Evolutionary conservation across 352 stramenopile species (phyloP), one percentile per base, ranked within the genome.

Genomic region (Globisporangium nunn): DNA sequence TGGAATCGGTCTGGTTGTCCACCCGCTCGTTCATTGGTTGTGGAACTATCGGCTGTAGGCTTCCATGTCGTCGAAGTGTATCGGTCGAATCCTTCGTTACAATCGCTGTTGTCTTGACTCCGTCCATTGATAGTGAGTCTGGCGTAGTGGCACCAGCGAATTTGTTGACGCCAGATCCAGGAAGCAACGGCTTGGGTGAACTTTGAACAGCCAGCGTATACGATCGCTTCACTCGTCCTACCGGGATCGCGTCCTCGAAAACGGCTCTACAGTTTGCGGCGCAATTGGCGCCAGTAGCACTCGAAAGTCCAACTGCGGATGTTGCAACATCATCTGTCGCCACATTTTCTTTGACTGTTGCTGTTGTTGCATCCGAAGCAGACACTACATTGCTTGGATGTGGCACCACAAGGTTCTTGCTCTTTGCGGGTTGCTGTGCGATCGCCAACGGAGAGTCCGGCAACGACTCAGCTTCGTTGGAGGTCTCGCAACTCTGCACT

Each of bases 21-120:
- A n/a, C 39, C 14, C 66, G 40, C 33, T 75, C 64, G 53, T 59
- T 75, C 0, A 47, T 46, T 31, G 28, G 51, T 44, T 68, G 57
- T 1, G 51, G 65, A 5, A 78, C 30, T n/a, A 35, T 46, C 0
- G 59, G 48, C 11, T 50, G 62, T 14, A 69, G 43, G n/a, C 56
- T 64, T 7, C 40, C 10, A 30, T 65, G 67, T 12, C 61, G 50
- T 18, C 29, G 29, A 50, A n/a, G 18, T 2, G n/a, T 35, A 0
- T 35, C 14, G 10, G 30, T 4, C 3, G 45, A 23, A 6, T 30
- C 23, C 5, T 45, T 15, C 2, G 33, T 35, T 3, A 7, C 15
- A 4, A 33, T 2, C 15, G 54, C 29, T 23, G 46, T 43, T 0
- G 33, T 2, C 5, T 46, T 33, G 28, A 17, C 18, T 23, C 23